Base-by-base conservation (phyloP, 176 grass and related monocot genomes). In the Carex parvula region DNA sequence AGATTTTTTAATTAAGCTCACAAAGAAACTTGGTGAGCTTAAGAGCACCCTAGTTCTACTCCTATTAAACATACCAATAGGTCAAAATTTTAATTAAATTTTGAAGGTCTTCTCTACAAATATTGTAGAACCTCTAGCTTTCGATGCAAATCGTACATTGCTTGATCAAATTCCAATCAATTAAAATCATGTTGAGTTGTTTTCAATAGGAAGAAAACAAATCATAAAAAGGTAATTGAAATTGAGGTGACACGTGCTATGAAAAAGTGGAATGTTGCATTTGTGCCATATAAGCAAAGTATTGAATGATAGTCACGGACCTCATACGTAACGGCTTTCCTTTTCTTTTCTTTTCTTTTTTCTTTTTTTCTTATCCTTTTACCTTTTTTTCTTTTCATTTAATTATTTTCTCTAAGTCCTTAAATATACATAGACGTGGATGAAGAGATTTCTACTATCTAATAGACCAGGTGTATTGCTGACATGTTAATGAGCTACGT, bases 221-320 rank as follows among this genome's bases (percentile, higher is more conserved):
- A 48, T 21, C 3, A 74, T 24, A 22, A 22, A 61, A 61, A 24
- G 8, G 1, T 52, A 74, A 74, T 50, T 52, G n/a, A 26, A 26
- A 24, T 52, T 74, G 41, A 14, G n/a, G 6, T 3, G 44, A 52
- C 70, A 74, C 70, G 70, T 74, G 70, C 3, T 74, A 52, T 48
- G 70, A 52, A 24, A 74, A 74, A 22, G 68, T 46, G 17, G 68
- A 42, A 44, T 29, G 62, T 24, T 15, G 70, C 70, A 50, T 22
- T 24, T 74, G 70, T 52, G 42, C 79, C 57, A 22, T 15, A 62
- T 60, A 81, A 81, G 79, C 59, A 81, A 81, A 64, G 79, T 81
- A 81, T 81, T 42, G 32, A 64, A 81, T 81, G 32, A 64, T 81
- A 81, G 57, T 81, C 17, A 81, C 79, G 79, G 79, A 42, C 79